Percentiles rank a stretch among this genome's conserved stretches.
Conservation (phyloP, 352 stramenopile genomes). For the Pythium insidiosum region DNA sequence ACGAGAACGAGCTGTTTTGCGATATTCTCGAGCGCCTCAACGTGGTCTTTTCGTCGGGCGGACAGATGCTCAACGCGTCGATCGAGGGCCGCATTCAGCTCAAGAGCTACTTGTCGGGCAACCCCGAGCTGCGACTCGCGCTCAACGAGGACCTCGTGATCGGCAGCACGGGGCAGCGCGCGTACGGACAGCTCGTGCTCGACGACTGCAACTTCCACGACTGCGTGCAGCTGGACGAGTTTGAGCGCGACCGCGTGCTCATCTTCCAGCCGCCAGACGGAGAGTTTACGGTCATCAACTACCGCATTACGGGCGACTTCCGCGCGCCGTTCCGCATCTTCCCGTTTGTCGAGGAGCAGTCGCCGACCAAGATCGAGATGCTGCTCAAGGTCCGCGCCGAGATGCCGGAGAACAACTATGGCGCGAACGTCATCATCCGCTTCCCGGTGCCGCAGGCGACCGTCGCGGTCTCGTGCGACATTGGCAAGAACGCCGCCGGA, state of each 20-base stretch:
- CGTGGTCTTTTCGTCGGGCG: constrained; percentile 94
- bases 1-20: constrained; percentile 99
- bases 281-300: constrained; percentile 93
- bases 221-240: constrained; percentile 96
- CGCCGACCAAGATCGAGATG: constrained; percentile 92
- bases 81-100: constrained; percentile 98
- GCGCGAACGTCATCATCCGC: constrained; percentile 93
- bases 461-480: constrained; percentile 69
- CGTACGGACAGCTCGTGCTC: constrained; percentile 91
- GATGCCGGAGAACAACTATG: constrained; percentile 93
- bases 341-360: constrained; percentile 94
- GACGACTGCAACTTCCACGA: constrained; percentile 99
- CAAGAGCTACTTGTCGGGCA: constrained; percentile 98
- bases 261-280: constrained; percentile 81
- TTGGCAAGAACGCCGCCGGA: constrained; percentile 59
- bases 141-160: constrained; percentile 98
- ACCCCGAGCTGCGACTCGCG: constrained; percentile 93
- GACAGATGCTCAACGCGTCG: constrained; percentile 96
- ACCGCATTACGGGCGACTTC: constrained; percentile 97
- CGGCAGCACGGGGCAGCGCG: constrained; percentile 66
- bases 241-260: constrained; percentile 84
- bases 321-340: constrained; percentile 97
- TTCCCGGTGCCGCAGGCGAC: constrained; percentile 90
- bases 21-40: constrained; percentile 98
- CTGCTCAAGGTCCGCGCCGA: constrained; percentile 89